Evolutionary conservation across 2,329 filamentous ascomycete species (phyloP).

Genomic region (Macrophomina pseudophaseolina): DNA sequence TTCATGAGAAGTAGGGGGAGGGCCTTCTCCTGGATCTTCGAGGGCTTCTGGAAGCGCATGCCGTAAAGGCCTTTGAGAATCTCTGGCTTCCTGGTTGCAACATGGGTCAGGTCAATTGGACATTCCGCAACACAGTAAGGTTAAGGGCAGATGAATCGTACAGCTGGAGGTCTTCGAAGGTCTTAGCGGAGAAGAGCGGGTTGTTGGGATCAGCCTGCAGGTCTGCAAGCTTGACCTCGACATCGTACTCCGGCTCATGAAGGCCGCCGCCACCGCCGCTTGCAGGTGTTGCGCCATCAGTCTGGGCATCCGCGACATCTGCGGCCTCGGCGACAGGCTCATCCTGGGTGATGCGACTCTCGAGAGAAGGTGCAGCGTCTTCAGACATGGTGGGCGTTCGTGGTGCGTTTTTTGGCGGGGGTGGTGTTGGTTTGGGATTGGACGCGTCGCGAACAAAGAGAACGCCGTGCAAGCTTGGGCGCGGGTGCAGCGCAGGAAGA

Average conservation of each 20-base stretch:
- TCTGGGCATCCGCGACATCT: constrained; percentile 37
- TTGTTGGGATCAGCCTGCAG: constrained; percentile 85
- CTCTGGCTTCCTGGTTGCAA: constrained; percentile 46
- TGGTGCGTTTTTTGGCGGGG: constrained; percentile 11
- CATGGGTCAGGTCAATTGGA: constrained; percentile 12
- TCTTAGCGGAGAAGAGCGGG: constrained; percentile 82
- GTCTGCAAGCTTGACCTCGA: constrained; percentile 91
- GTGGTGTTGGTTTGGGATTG: not conserved
- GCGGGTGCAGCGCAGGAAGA: constrained; percentile 5
- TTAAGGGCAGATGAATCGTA: constrained; percentile 53
- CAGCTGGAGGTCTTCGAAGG: constrained; percentile 86
- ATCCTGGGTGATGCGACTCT: constrained; percentile 29
- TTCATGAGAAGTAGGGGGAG: constrained; percentile 85
- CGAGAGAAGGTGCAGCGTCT: constrained; percentile 32
- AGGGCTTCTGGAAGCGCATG: constrained; percentile 92
- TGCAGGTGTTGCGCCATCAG: constrained; percentile 54
- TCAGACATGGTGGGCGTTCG: constrained; percentile 19
- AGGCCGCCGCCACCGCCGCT: constrained; percentile 51
- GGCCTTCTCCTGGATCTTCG: constrained; percentile 96
- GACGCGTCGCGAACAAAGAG: constrained; percentile 6
- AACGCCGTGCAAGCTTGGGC: not conserved
- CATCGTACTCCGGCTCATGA: constrained; percentile 79
- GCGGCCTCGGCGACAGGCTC: constrained; percentile 16
- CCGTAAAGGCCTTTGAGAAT: constrained; percentile 73
- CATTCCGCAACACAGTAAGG: not conserved